These are phyloP conservation scores for Solidago caesia DNA, from an alignment of 129 eudicot species.

Conservation along the genomic window DNA sequence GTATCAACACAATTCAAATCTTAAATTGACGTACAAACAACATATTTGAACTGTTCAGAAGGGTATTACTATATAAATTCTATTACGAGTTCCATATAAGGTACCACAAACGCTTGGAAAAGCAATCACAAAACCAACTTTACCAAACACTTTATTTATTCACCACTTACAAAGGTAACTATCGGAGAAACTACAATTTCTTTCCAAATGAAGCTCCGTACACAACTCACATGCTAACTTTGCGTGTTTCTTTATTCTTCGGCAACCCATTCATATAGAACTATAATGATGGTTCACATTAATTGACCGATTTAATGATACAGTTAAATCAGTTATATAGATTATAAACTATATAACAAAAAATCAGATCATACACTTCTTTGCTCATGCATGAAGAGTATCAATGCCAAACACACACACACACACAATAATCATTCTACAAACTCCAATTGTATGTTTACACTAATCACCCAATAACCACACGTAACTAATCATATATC, in stretches of 20 bases:
- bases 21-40: neutral
- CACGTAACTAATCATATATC: neutral
- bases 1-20: constrained; percentile 1
- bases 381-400: neutral
- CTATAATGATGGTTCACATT: neutral
- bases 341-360: too few relatives aligned
- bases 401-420: neutral
- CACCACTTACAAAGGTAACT: too few relatives aligned
- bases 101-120: too few relatives aligned
- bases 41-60: neutral
- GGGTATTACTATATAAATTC: neutral
- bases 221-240: neutral
- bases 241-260: neutral
- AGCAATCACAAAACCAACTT: too few relatives aligned
- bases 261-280: neutral
- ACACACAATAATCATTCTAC: neutral
- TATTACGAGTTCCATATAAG: too few relatives aligned
- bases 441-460: neutral
- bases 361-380: neutral
- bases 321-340: neutral
- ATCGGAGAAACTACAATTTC: too few relatives aligned
- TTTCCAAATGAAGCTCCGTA: too few relatives aligned
- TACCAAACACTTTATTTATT: too few relatives aligned
- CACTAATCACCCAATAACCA: neutral
- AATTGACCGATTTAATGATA: neutral